Base-by-base conservation (phyloP, 768 basidiomycete genomes). In the Leccinellum albellum region DNA sequence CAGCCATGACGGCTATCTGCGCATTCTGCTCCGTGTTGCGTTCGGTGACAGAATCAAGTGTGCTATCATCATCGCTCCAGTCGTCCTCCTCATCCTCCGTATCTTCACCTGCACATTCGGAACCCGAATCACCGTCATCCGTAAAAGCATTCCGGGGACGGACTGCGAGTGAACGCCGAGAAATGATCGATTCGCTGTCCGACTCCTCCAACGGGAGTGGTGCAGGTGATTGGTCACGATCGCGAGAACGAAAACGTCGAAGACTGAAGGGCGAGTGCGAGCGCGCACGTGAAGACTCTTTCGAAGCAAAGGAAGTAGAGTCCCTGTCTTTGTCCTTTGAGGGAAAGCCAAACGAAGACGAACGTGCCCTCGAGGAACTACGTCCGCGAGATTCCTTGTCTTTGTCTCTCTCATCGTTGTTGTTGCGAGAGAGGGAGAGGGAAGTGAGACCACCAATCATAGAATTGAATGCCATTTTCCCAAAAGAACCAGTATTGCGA, bases 11-110 rank as follows among this genome's bases (percentile, higher is more conserved):
- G 0, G 77, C 69, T 23, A 78, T 74, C 37, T 86, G 76, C 1
- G 89, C 82, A 65, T 95, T 95, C 61, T 79, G 85, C 70, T 92
- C 89, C 1, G 94, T 96, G 71, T 98, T 98, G 63, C 83, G 80
- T 70, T 89, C 88, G 0, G 94, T 98, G 62, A 89, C 77, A 35
- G 84, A 80, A 72, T 96, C 91, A 59, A 94, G 87, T 17, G 74
- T 72, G 29, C 53, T 64, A 58, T 82, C 79, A 26, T 82, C 82
- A 40, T 84, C 83, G 57, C 81, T 82, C 73, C 81, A 84, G 17
- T 83, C 81, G 45, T 84, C 84, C 6, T 80, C 81, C 42, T 84
- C 85, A 4, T 79, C 80, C 50, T 85, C 82, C 1, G 75, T 76
- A 40, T 80, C 79, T 24, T 73, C 77, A 9, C 70, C 76, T 6